Evolutionary conservation across 2,329 filamentous ascomycete species (phyloP).

Genomic region (Thelonectria olida): DNA sequence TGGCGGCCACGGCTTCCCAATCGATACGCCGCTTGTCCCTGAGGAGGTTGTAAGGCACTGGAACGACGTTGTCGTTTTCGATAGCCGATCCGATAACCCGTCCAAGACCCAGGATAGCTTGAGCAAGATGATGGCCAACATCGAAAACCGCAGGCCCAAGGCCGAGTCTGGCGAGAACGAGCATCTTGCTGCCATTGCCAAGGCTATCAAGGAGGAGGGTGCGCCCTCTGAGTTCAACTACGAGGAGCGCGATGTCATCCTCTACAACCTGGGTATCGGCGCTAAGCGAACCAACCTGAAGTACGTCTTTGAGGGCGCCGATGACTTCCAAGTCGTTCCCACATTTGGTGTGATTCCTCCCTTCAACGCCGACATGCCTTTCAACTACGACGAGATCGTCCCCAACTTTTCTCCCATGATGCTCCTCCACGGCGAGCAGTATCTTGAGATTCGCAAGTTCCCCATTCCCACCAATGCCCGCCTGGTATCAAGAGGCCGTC

Average conservation of each 20-base stretch:
- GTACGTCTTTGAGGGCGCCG: conserved; percentile 88
- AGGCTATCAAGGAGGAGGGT: conserved; percentile 76
- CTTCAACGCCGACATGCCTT: conserved; percentile 85
- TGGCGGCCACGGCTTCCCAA: conserved; percentile 89
- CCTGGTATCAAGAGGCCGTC: conserved; percentile 78
- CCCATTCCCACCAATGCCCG: conserved; percentile 87
- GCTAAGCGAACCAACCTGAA: conserved; percentile 89
- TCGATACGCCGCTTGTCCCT: conserved; percentile 83
- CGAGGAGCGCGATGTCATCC: conserved; percentile 86
- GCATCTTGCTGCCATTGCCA: conserved; percentile 78
- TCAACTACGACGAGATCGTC: conserved; percentile 81
- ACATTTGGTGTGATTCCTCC: conserved; percentile 97
- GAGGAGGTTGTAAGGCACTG: conserved; percentile 83
- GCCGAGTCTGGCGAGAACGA: conserved; percentile 66
- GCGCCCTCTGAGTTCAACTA: conserved; percentile 81
- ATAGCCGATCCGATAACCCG: conserved; percentile 87
- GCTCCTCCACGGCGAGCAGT: conserved; percentile 98
- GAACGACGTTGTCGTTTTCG: conserved; percentile 85
- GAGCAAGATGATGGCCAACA: conserved; percentile 81
- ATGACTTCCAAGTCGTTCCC: conserved; percentile 92
- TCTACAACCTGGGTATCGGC: conserved; percentile 95
- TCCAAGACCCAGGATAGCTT: conserved; percentile 79
- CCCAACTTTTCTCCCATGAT: conserved; percentile 99
- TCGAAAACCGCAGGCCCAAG: conserved; percentile 75
- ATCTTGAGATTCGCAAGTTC: conserved; percentile 91